A percentile compares a stretch with the other conserved stretches of the same genome.
Evolutionary conservation across 2,329 filamentous ascomycete species (phyloP).

Genomic region (Cordyceps cicadae): DNA sequence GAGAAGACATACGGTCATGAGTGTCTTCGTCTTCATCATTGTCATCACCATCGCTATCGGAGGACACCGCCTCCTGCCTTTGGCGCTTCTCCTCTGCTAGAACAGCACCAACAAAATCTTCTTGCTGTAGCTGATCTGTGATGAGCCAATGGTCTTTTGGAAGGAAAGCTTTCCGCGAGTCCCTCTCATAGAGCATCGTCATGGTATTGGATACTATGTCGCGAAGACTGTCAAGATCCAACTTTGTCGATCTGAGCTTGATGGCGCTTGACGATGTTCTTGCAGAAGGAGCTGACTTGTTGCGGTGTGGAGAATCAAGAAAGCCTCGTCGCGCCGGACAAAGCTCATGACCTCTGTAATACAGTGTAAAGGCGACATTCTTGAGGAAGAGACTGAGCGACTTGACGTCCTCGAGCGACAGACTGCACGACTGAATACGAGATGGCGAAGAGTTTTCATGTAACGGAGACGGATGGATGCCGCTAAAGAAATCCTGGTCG

Average conservation of each 20-base stretch:
- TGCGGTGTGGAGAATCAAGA: background rate
- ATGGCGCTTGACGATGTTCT: background rate
- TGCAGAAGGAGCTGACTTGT: background rate
- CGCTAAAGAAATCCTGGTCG: slow-evolving; percentile 86
- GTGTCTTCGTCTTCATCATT: background rate
- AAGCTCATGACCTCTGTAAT: slow-evolving; percentile 69
- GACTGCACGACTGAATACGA: slow-evolving; percentile 53
- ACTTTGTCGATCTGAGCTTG: slow-evolving; percentile 19
- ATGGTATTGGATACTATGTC: slow-evolving; percentile 71
- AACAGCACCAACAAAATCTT: slow-evolving; percentile 75
- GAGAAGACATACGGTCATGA: slow-evolving; percentile 31
- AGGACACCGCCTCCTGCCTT: slow-evolving; percentile 38
- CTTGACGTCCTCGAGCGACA: slow-evolving; percentile 64
- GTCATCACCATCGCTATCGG: slow-evolving; percentile 25
- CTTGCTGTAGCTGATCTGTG: slow-evolving; percentile 80
- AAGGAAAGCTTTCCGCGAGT: slow-evolving; percentile 80
- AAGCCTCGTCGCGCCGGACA: slow-evolving; percentile 20
- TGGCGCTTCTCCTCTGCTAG: slow-evolving; percentile 81
- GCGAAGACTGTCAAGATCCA: slow-evolving; percentile 71
- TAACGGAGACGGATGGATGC: slow-evolving; percentile 34
- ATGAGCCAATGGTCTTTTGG: slow-evolving; percentile 88
- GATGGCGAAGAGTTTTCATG: slow-evolving; percentile 34
- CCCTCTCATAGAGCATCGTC: slow-evolving; percentile 84
- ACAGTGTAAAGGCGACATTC: slow-evolving; percentile 79
- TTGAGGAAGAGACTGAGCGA: slow-evolving; percentile 77